Evolutionary conservation across 2,329 filamentous ascomycete genomes (phyloP), one percentile per base, ranked within the genome.

Genomic region (Penicillium polonicum): DNA sequence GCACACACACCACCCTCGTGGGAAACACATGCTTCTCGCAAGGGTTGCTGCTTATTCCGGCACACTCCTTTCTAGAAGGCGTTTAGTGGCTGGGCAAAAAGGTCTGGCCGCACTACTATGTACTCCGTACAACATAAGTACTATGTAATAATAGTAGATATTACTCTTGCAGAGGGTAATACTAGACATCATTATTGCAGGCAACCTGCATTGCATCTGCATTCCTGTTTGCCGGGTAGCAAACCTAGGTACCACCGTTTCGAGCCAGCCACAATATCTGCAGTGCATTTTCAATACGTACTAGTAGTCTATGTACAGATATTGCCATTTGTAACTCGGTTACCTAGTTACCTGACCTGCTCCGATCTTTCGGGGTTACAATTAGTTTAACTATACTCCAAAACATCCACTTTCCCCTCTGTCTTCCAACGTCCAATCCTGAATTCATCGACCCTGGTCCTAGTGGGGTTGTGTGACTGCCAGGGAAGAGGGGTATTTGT

Each of bases 101-200:
- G 49, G 42, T 35, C 49, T 48, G 36, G 55, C 17, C 53, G 21
- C 21, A 12, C 10, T n/a, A 29, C 12, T 27, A n/a, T 9, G 19
- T 31, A 33, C 23, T 15, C 12, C 10, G 21, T 45, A 45, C 21
- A 12, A 21, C 36, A 25, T 23, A 35, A 25, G 39, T 27, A 36
- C 50, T 12, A 15, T 46, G 41, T 23, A 46, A 48, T 53, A 48
- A 48, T 53, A 48, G 21, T 17, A 42, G n/a, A 29, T 7, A 8
- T 4, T 39, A 29, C 36, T 44, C 38, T 55, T 55, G 39, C 46
- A 44, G 31, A 31, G 12, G 29, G 31, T 44, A 51, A 25, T 56
- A 56, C 23, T 23, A 38, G 46, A 44, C 48, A 48, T 42, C 43
- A 42, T 36, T 53, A 53, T 52, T 57, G 49, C 55, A 57, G 35